Conservation (phyloP, 768 basidiomycete genomes). For the Ramaria sp. region DNA sequence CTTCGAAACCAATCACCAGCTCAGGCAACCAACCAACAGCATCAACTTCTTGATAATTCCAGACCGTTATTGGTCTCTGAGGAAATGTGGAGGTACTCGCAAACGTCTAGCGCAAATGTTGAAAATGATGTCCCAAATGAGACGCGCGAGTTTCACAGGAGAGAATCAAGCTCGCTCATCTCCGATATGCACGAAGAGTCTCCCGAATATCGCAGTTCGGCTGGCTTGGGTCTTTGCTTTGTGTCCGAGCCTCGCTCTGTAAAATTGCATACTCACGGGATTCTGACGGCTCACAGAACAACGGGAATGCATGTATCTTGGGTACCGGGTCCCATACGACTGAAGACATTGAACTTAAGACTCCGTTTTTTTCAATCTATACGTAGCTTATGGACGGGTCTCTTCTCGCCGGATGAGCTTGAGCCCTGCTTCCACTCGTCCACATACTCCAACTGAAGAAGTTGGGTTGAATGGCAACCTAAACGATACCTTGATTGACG, state of each 20-base stretch:
- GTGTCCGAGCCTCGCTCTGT: background rate
- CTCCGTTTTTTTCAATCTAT: background rate
- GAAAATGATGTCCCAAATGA: too few relatives aligned
- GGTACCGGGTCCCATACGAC: too few relatives aligned
- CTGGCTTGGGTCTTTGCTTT: background rate
- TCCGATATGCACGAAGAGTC: background rate
- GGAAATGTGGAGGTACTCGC: too few relatives aligned
- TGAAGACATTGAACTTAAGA: too few relatives aligned
- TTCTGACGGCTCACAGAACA: too few relatives aligned
- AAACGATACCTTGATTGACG: background rate
- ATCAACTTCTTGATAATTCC: too few relatives aligned
- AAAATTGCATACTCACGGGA: background rate
- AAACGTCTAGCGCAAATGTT: too few relatives aligned
- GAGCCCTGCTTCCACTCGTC: background rate
- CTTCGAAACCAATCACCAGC: too few relatives aligned
- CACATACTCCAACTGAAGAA: background rate
- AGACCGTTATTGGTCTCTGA: too few relatives aligned
- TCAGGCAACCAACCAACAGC: too few relatives aligned
- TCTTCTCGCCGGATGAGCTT: background rate
- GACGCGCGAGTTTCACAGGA: too few relatives aligned
- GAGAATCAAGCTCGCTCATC: background rate
- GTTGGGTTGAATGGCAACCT: background rate
- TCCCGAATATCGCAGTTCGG: background rate
- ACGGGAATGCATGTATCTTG: too few relatives aligned
- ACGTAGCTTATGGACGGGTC: background rate